A percentile compares a stretch with the other conserved stretches of the same genome.
Evolutionary conservation across 345 rosid genomes (phyloP).

Genomic region (Boechera retrofracta): DNA sequence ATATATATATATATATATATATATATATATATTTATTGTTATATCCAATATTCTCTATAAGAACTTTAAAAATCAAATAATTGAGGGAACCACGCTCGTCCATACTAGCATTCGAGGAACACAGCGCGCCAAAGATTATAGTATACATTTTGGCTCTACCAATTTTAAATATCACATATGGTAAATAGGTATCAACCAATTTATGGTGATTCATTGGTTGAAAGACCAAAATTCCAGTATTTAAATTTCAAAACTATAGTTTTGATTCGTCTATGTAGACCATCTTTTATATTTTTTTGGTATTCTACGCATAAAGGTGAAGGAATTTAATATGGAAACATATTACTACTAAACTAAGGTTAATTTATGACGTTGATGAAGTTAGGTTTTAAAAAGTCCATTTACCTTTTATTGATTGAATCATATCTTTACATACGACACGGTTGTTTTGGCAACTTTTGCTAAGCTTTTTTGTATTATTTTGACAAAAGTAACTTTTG

Average conservation of each 20-base stretch:
- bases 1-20: no score
- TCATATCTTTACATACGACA: not conserved
- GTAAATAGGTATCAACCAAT: not conserved
- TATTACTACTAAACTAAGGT: not conserved
- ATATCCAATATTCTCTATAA: not conserved
- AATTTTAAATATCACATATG: no score
- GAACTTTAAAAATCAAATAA: not conserved
- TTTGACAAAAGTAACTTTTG: not conserved
- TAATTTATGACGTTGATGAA: not conserved
- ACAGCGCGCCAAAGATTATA: no score
- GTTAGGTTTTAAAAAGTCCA: not conserved
- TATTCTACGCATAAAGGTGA: not conserved
- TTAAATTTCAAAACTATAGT: no score
- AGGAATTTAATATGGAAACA: not conserved
- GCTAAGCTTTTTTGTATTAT: not conserved
- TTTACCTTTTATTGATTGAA: conserved; percentile 1
- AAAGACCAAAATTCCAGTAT: no score
- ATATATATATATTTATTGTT: no score
- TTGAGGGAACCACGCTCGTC: not conserved
- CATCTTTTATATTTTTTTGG: not conserved
- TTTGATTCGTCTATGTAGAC: not conserved
- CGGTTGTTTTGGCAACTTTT: not conserved
- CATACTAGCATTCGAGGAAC: not conserved
- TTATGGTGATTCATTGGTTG: no score
- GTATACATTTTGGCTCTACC: not conserved